phyloP scores from a whole-genome alignment of 2,329 filamentous ascomycete species.

The Aspergillus felis region DNA sequence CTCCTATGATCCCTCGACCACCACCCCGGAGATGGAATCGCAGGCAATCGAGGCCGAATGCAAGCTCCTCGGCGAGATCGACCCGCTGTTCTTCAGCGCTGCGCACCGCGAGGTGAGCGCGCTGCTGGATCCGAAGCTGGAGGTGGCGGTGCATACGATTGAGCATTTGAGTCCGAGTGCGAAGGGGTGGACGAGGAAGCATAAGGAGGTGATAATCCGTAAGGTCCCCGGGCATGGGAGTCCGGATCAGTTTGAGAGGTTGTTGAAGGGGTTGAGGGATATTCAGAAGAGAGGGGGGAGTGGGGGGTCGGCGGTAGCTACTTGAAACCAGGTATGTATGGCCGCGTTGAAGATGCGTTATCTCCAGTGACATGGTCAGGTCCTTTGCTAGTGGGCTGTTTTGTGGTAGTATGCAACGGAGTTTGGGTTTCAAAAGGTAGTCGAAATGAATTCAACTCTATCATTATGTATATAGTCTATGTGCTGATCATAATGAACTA shows the following conservation, averaged over 20 bases:
- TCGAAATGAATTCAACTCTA: not conserved
- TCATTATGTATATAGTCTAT: not conserved
- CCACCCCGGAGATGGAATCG: slow-evolving; percentile 18
- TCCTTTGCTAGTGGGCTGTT: not conserved
- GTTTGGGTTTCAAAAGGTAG: not conserved
- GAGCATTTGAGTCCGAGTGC: slow-evolving; percentile 16
- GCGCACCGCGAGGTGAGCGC: slow-evolving; percentile 20
- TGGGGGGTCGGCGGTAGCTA: not conserved
- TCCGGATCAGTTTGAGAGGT: slow-evolving; percentile 3
- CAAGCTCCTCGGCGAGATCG: slow-evolving; percentile 15
- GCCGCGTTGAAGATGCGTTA: not conserved
- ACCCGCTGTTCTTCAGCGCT: slow-evolving; percentile 22
- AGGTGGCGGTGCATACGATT: slow-evolving; percentile 9
- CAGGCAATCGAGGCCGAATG: slow-evolving; percentile 21
- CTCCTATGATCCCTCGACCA: slow-evolving; percentile 23
- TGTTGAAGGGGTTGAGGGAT: slow-evolving; percentile 10
- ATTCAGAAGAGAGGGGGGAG: not conserved
- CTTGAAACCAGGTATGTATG: not conserved
- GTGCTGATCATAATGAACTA: not conserved
- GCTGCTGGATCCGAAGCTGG: slow-evolving; percentile 16
- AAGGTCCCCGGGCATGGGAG: slow-evolving; percentile 4
- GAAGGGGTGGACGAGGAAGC: slow-evolving; percentile 23
- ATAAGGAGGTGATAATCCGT: slow-evolving; percentile 13
- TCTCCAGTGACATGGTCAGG: not conserved
- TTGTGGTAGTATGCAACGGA: not conserved